Conservation (phyloP, 352 stramenopile species). For the Globisporangium heterothallicum region DNA sequence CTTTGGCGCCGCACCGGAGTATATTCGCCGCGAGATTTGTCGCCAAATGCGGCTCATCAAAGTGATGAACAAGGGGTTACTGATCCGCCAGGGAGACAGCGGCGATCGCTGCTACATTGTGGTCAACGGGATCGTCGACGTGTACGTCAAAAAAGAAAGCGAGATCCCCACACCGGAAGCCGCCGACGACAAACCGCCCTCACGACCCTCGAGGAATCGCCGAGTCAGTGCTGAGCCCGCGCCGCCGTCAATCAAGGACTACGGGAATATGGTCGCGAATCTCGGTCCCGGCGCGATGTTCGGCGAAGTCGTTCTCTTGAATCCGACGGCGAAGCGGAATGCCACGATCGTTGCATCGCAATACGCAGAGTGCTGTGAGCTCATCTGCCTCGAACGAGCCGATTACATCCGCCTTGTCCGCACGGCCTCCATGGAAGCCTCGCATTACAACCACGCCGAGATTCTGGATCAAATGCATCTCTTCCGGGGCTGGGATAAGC, state of each 20-base stretch:
- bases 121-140: constrained; percentile 66
- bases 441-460: constrained; percentile 71
- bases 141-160: constrained; percentile 61
- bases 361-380: constrained; percentile 49
- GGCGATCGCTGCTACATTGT: constrained; percentile 77
- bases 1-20: constrained; percentile 65
- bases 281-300: constrained; percentile 72
- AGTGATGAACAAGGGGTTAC: constrained; percentile 36
- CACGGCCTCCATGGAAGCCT: constrained; percentile 72
- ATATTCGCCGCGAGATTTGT: constrained; percentile 75
- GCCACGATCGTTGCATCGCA: constrained; percentile 69
- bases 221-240: neutral
- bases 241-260: constrained; percentile 22
- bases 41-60: constrained; percentile 70
- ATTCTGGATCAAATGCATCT: constrained; percentile 73
- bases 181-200: constrained; percentile 5
- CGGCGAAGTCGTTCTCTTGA: constrained; percentile 66
- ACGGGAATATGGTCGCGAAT: constrained; percentile 53
- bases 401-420: constrained; percentile 72
- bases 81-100: constrained; percentile 70
- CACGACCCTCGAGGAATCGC: constrained; percentile 3
- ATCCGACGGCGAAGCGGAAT: constrained; percentile 56
- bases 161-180: constrained; percentile 13
- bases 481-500: constrained; percentile 66
- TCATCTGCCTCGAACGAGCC: constrained; percentile 66